Base-by-base conservation (phyloP, 805 yeast species). In the Hanseniaspora mollemarum region DNA sequence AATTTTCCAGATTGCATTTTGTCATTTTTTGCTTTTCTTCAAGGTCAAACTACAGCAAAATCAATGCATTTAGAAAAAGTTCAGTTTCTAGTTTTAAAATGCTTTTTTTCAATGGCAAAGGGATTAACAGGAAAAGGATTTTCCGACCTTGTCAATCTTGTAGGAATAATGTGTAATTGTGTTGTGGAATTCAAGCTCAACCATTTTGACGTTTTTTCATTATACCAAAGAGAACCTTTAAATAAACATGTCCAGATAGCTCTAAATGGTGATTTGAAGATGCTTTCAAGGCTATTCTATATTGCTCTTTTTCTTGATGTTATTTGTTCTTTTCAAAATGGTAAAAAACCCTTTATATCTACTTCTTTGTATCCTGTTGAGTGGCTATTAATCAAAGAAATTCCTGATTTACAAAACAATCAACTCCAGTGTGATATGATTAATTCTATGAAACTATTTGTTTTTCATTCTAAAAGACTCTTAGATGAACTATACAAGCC, bases 31-130 rank as follows among this genome's bases (percentile, higher is more conserved):
- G 54, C 57, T 1, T 55, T 53, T 42, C 36, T 65, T 31, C 52
- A 55, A n/a, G 69, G 69, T 1, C 55, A 59, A 19, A 36, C 57
- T 4, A 55, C 63, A 7, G 57, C 58, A 1, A 65, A 65, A 43
- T 54, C 54, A 8, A 59, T 54, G 49, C 63, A 53, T 39, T 26
- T 63, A 5, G 68, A 65, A 44, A 57, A 60, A 24, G 57, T 60
- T 1, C 67, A 64, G 46, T 58, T 57, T 37, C 42, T 62, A 8
- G 33, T 63, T n/a, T 48, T 63, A n/a, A 45, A 59, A 24, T 52
- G 53, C 39, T 42, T 63, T 22, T 43, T 43, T 33, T 33, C 40
- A 6, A 29, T 50, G 29, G 15, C 33, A 19, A 38, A 42, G 24
- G 52, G 55, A 3, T 42, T 41, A 25, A 49, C 55, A n/a, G 63